Evolutionary conservation across 352 stramenopile genomes (phyloP), one percentile per base, ranked within the genome.

Genomic region (Pythium angustatum): DNA sequence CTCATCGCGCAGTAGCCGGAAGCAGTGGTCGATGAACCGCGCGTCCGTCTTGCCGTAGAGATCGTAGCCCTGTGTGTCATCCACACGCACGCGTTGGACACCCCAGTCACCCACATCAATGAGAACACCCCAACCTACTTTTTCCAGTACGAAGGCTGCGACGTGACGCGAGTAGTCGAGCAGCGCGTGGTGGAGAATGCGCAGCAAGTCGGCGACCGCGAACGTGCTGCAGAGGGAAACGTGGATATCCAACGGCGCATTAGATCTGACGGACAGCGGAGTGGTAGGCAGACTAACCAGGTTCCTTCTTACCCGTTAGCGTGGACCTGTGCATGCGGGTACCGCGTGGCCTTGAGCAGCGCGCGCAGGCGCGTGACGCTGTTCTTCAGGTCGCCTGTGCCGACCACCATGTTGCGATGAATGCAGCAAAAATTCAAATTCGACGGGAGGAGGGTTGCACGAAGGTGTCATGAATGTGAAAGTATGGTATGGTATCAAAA

Each of bases 161-260:
- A 93, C 78, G 26, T 64, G 67, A n/a, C 77, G 84, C 49, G 85
- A 94, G 64, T 78, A 90, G 64, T 93, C 85, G 43, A 94, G 73
- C 30, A 94, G 68, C 22, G 73, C 70, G 41, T 82, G 88, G 72
- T 94, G 83, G 30, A 92, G 63, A 24, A 92, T 73, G 2, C 72
- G 79, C 47, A 94, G 72, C 21, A 94, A 66, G 40, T 92, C 83
- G 8, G 40, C 19, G 19, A 54, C 22, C 2, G 22, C 28, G 15
- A 40, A 67, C 27, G 15, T 28, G 43, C 31, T 43, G 51, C 24
- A 45, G 15, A 30, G 40, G 15, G 7, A 41, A 41, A 10, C 34
- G 34, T 9, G 19, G 3, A 41, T n/a, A n/a, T n/a, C n/a, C n/a
- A n/a, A n/a, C n/a, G n/a, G n/a, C n/a, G n/a, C n/a, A n/a, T n/a